These are phyloP conservation scores for Mortierella sp. DNA, from an alignment of 371 early-diverging fungal genomes.

Conservation along the genomic window DNA sequence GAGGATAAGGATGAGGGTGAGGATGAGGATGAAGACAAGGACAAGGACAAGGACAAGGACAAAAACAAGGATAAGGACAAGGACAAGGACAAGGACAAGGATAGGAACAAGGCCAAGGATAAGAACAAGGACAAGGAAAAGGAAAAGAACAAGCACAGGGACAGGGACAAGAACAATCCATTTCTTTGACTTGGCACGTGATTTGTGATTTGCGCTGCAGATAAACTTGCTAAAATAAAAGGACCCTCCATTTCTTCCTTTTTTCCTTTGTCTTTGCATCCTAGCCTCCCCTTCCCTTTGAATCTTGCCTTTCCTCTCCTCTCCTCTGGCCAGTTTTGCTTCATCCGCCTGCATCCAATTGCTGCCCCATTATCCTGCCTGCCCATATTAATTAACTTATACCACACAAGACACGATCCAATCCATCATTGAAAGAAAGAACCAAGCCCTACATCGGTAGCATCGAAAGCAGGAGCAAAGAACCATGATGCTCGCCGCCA, in stretches of 20 bases:
- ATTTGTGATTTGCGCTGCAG: no score
- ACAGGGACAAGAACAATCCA: neutral
- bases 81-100: neutral
- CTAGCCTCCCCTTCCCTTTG: no score
- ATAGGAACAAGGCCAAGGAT: neutral
- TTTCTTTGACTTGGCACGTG: conserved; percentile 14
- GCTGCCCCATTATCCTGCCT: neutral
- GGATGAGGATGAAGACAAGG: neutral
- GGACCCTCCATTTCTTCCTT: no score
- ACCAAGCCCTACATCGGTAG: neutral
- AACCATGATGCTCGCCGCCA: conserved; percentile 39
- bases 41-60: neutral
- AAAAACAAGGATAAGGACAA: neutral
- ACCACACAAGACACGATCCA: neutral
- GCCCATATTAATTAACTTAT: neutral
- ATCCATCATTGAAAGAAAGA: no score
- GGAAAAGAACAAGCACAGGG: neutral
- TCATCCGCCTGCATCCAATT: neutral
- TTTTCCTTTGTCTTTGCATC: no score
- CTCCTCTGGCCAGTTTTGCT: neutral
- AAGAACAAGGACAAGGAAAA: neutral
- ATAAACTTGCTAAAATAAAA: neutral
- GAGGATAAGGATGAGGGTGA: neutral
- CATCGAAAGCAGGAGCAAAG: neutral
- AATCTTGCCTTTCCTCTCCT: neutral